A percentile compares a stretch with the other conserved stretches of the same genome.
phyloP scores from a whole-genome alignment of 129 eudicot species.

The Dittrichia graveolens region DNA sequence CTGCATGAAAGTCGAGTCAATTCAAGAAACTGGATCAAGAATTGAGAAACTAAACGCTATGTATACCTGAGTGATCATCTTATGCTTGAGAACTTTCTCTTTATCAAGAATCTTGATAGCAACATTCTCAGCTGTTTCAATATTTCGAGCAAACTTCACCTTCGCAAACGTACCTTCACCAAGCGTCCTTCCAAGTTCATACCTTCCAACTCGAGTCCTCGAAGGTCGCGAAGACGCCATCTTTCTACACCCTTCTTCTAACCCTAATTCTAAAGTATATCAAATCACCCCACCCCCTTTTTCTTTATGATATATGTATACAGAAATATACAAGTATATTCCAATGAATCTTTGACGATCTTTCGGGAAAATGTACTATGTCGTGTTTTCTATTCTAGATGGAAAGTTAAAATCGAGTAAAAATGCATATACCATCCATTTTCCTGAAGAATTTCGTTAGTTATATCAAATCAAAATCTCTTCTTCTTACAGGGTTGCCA shows the following conservation, averaged over 20 bases:
- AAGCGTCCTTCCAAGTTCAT: slow-evolving; percentile 78
- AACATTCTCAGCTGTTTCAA: slow-evolving; percentile 67
- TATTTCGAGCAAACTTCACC: slow-evolving; percentile 71
- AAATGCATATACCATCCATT: slow-evolving; percentile 57
- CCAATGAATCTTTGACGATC: slow-evolving; percentile 26
- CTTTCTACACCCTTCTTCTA: not conserved
- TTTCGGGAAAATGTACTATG: not conserved
- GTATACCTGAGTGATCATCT: slow-evolving; percentile 83
- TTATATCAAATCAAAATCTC: slow-evolving; percentile 44
- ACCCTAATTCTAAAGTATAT: slow-evolving; percentile 13
- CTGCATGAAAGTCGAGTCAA: not conserved
- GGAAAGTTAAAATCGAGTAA: slow-evolving; percentile 11
- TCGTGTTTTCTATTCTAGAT: slow-evolving; percentile 15
- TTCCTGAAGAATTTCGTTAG: not conserved
- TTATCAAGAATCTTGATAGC: slow-evolving; percentile 86
- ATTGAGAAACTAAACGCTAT: slow-evolving; percentile 20
- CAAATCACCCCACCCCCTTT: slow-evolving; percentile 1
- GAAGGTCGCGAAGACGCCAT: slow-evolving; percentile 44
- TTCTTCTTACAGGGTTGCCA: slow-evolving; percentile 99
- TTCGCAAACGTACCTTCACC: slow-evolving; percentile 92
- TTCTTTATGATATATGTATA: slow-evolving; percentile 10
- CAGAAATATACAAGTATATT: slow-evolving; percentile 33
- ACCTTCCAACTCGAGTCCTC: slow-evolving; percentile 75
- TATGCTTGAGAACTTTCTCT: slow-evolving; percentile 85
- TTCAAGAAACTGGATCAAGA: slow-evolving; percentile 1